Evolutionary conservation across 768 basidiomycete genomes (phyloP).

Genomic region (Gloeopeniophorella convolvens): DNA sequence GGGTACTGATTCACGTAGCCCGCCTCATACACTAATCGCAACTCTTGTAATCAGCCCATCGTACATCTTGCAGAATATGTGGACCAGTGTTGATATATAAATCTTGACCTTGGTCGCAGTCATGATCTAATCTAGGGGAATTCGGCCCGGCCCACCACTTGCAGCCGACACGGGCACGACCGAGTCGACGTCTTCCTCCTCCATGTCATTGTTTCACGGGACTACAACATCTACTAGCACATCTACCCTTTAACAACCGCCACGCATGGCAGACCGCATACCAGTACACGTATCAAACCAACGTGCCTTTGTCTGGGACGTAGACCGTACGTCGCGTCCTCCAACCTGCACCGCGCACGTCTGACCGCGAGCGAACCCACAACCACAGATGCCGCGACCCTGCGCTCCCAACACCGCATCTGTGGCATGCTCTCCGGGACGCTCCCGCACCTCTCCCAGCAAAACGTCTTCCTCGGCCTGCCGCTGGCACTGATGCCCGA

Average conservation of each 20-base stretch:
- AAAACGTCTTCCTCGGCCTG: constrained; percentile 94
- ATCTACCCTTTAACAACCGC: too few species aligned
- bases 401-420: constrained; percentile 76
- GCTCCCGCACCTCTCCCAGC: constrained; percentile 89
- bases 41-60: too few species aligned
- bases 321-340: constrained; percentile 51
- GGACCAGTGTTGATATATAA: too few species aligned
- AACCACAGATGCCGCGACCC: constrained; percentile 63
- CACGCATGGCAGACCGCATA: constrained; percentile 3
- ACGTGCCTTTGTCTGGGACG: constrained; percentile 83
- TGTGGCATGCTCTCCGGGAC: constrained; percentile 87
- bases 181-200: too few species aligned
- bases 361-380: background rate
- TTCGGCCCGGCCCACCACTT: background rate
- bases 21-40: too few species aligned
- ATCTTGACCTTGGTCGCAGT: too few species aligned
- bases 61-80: too few species aligned
- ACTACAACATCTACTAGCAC: too few species aligned
- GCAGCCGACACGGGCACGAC: too few species aligned
- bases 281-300: constrained; percentile 54
- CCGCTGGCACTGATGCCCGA: constrained; percentile 86
- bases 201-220: too few species aligned
- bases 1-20: too few species aligned
- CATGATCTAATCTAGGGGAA: background rate
- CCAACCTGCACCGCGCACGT: background rate